Evolutionary conservation across 139 green algal genomes (phyloP).

Genomic region (Coccomyxa sp.): DNA sequence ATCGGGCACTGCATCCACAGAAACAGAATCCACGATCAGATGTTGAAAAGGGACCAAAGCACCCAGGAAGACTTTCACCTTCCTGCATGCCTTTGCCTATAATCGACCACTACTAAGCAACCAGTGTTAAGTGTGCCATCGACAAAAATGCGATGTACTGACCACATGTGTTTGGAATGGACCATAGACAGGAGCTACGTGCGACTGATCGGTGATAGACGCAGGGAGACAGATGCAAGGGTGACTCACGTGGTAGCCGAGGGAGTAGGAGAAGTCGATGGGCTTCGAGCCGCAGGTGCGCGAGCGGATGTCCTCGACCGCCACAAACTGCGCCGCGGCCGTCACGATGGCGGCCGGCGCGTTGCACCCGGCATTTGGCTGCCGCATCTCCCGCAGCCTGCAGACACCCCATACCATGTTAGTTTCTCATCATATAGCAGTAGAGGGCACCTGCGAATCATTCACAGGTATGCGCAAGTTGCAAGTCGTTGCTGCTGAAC

Average conservation of each 20-base stretch:
- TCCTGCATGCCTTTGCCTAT: background rate
- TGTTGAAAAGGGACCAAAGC: background rate
- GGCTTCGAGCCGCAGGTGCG: background rate
- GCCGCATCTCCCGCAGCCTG: constrained; percentile 2
- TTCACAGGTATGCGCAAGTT: background rate
- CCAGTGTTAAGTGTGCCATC: background rate
- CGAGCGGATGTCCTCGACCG: background rate
- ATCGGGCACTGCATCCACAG: background rate
- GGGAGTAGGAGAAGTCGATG: background rate
- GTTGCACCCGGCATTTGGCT: background rate
- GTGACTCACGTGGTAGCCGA: background rate
- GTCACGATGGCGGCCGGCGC: background rate
- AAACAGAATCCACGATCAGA: background rate
- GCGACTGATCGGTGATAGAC: too few species aligned
- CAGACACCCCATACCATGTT: background rate
- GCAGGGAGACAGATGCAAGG: background rate
- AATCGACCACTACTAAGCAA: background rate
- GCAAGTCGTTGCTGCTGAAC: background rate
- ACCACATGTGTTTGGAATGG: background rate
- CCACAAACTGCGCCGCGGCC: background rate
- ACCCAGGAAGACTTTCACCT: background rate
- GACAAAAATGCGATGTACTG: background rate
- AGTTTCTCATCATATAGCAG: background rate
- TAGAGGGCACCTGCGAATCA: background rate
- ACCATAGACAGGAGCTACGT: background rate